phyloP scores from a whole-genome alignment of 1,284 basidiomycete genomes.

The Pyrrhoderma lamaoense region DNA sequence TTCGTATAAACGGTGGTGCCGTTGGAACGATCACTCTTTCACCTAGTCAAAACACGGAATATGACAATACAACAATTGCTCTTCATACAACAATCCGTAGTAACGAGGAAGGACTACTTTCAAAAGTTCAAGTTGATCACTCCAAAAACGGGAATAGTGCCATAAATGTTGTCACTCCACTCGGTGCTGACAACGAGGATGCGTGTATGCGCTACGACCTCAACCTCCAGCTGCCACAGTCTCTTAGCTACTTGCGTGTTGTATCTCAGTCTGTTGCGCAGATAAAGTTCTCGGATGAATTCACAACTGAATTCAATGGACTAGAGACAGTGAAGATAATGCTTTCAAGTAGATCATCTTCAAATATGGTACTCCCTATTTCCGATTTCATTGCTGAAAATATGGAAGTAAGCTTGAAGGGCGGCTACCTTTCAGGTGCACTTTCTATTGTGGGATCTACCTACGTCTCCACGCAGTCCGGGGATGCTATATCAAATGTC shows the following conservation, averaged over 20 bases:
- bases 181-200: slow-evolving; percentile 8
- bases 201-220: slow-evolving; percentile 50
- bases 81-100: slow-evolving; percentile 27
- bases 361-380: slow-evolving; percentile 41
- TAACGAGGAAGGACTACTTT: slow-evolving; percentile 31
- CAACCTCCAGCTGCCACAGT: slow-evolving; percentile 41
- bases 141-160: slow-evolving; percentile 10
- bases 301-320: slow-evolving; percentile 18
- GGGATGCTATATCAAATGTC: slow-evolving; percentile 43
- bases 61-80: slow-evolving; percentile 40
- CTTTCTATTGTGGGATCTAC: slow-evolving; percentile 38
- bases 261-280: slow-evolving; percentile 36
- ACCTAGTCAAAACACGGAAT: slow-evolving; percentile 31
- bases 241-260: slow-evolving; percentile 40
- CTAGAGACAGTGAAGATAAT: neutral
- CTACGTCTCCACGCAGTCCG: slow-evolving; percentile 40
- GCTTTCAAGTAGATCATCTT: slow-evolving; percentile 22
- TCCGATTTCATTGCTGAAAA: slow-evolving; percentile 33
- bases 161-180: neutral
- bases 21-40: slow-evolving; percentile 46
- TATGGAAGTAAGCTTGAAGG: slow-evolving; percentile 37
- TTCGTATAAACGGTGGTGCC: slow-evolving; percentile 41
- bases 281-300: slow-evolving; percentile 36
- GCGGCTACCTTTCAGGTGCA: slow-evolving; percentile 57
- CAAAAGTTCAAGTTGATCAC: slow-evolving; percentile 31